A percentile compares a stretch with the other conserved stretches of the same genome.
phyloP scores from a whole-genome alignment of 1,139 yeast genomes.

The Scheffersomyces segobiensis region DNA sequence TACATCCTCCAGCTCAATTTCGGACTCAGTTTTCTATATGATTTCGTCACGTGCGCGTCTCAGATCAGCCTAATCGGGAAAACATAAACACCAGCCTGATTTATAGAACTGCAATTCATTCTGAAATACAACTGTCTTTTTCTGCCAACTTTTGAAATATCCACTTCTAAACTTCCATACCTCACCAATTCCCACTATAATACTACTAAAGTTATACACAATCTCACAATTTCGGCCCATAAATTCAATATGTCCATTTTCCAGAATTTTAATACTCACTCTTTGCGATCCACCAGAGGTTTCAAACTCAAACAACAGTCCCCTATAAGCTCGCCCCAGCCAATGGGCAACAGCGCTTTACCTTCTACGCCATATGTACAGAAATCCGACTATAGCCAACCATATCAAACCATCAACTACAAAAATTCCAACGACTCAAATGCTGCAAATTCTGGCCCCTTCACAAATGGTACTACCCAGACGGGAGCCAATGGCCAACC shows the following conservation, averaged over 20 bases:
- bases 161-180: neutral
- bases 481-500: conserved; percentile 27
- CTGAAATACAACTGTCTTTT: neutral
- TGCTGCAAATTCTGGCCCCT: neutral
- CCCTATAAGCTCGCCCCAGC: conserved; percentile 46
- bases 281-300: conserved; percentile 55
- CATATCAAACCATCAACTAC: conserved; percentile 17
- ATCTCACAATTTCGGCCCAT: neutral
- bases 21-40: neutral
- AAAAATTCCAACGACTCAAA: conserved; percentile 3
- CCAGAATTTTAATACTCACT: conserved; percentile 58
- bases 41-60: neutral
- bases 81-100: neutral
- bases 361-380: conserved; percentile 32
- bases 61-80: neutral
- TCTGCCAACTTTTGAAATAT: neutral
- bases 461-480: neutral
- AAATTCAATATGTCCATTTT: conserved; percentile 45
- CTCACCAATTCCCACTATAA: neutral
- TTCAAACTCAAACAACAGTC: conserved; percentile 47
- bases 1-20: neutral
- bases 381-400: conserved; percentile 26
- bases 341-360: conserved; percentile 33
- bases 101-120: neutral
- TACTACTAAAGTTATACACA: neutral